phyloP scores from a whole-genome alignment of 1,284 basidiomycete genomes.

The Mycosarcoma maydis region DNA sequence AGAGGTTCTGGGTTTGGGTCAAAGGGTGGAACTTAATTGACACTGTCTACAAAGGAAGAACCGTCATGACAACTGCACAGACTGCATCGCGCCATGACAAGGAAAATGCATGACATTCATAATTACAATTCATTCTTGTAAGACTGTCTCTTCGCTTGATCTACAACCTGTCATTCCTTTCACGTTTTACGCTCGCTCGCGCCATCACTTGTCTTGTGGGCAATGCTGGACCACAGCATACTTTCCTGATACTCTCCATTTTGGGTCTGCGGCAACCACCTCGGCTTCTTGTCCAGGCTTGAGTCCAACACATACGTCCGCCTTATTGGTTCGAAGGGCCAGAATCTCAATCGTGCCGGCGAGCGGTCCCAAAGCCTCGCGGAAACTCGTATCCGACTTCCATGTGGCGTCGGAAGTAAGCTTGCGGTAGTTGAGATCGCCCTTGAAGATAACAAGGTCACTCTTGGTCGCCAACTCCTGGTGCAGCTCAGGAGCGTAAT shows the following conservation, averaged over 20 bases:
- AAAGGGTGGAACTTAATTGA: neutral
- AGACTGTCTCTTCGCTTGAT: constrained; percentile 1
- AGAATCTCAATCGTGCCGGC: constrained; percentile 82
- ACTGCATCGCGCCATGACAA: neutral
- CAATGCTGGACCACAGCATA: constrained; percentile 60
- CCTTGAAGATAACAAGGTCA: constrained; percentile 92
- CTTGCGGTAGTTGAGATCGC: constrained; percentile 77
- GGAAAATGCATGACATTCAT: too few species aligned
- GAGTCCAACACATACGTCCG: constrained; percentile 72
- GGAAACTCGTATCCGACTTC: constrained; percentile 84
- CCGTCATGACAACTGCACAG: constrained; percentile 12
- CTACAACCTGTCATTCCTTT: too few species aligned
- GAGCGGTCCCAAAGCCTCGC: constrained; percentile 77
- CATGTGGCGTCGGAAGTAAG: constrained; percentile 88
- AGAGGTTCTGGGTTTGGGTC: neutral
- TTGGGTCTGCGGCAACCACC: constrained; percentile 48
- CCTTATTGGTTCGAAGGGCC: constrained; percentile 92
- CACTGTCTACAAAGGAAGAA: neutral
- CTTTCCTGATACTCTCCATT: constrained; percentile 61
- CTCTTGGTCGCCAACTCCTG: constrained; percentile 71
- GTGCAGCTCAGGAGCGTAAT: constrained; percentile 73
- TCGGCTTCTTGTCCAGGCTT: constrained; percentile 45
- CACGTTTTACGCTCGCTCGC: too few species aligned
- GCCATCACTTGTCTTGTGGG: constrained; percentile 23
- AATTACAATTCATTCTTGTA: too few species aligned